Evolutionary conservation across 345 rosid species (phyloP).

Genomic region (Salix exigua): DNA sequence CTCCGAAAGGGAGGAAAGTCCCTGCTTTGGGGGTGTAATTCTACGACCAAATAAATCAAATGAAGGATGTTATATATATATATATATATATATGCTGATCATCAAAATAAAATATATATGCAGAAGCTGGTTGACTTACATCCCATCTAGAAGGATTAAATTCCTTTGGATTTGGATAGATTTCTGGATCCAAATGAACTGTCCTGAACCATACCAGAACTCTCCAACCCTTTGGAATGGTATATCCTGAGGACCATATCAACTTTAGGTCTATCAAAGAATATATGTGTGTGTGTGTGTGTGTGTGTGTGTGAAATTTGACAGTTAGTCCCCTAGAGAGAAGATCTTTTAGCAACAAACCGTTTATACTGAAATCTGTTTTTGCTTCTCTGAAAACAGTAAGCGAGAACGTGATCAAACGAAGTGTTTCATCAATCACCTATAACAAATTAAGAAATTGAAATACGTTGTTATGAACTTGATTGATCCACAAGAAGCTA

Average conservation of each 20-base stretch:
- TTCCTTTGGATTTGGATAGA: slow-evolving; percentile 56
- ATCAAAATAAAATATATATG: neutral
- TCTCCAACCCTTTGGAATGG: slow-evolving; percentile 88
- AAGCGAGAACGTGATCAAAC: slow-evolving; percentile 68
- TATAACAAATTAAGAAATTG: slow-evolving; percentile 5
- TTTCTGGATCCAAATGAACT: slow-evolving; percentile 62
- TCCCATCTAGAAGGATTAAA: slow-evolving; percentile 91
- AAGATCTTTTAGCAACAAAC: slow-evolving; percentile 27
- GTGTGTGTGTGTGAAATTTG: too few species aligned
- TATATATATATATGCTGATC: neutral
- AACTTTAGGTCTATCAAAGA: neutral
- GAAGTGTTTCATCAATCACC: slow-evolving; percentile 89
- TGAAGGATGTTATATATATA: neutral
- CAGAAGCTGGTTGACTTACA: slow-evolving; percentile 34
- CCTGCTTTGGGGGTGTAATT: slow-evolving; percentile 56
- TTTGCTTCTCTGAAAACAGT: slow-evolving; percentile 74
- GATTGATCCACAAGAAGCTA: too few species aligned
- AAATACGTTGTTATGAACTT: neutral
- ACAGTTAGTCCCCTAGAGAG: too few species aligned
- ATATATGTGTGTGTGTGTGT: too few species aligned
- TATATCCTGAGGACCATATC: slow-evolving; percentile 43
- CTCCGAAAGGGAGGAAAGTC: slow-evolving; percentile 36
- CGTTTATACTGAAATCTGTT: slow-evolving; percentile 46
- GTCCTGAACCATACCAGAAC: slow-evolving; percentile 74
- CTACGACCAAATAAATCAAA: slow-evolving; percentile 25